Evolutionary conservation across 2,329 filamentous ascomycete genomes (phyloP), one percentile per base, ranked within the genome.

Genomic region (Claviceps africana): DNA sequence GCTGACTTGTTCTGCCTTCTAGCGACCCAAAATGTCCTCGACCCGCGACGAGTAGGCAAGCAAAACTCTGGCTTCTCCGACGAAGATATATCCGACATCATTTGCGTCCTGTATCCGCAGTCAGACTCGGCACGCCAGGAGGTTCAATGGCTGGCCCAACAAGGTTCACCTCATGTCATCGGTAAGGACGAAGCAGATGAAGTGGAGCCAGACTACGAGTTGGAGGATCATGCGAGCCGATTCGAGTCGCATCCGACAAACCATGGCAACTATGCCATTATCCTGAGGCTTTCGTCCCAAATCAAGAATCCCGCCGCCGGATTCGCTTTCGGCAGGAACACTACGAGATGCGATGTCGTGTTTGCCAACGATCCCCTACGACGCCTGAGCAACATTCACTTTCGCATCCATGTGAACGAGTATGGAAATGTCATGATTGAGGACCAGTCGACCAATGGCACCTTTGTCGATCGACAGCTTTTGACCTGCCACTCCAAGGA

Each of bases 401-500:
- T 97, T 65, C 84, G 88, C 51, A 95, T 98, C 56, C 95, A 85
- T 63, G 76, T 95, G 60, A 98, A 94, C 60, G 74, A 82, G n/a
- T 81, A 87, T 56, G 88, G 86, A 30, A 83, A 86, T 53, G 76
- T 96, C 57, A 95, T 98, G 88, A 72, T 97, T 13, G 84, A 95
- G 65, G 93, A 98, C 63, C 79, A 83, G 64, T 97, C 93, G 0
- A 96, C 89, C n/a, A 98, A 97, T 62, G 93, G 93, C 30, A 97
- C 93, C 4, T 74, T 88, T 54, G 88, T 97, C 53, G 90, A 97
- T 67, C 76, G 79, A 25, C 72, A 74, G 19, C 71, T 88, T 37
- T 74, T 98, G 59, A 72, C 68, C 48, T 60, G 63, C 22, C 68
- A 70, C 47, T 59, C 64, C 28, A 70, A 69, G 55, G 61, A 60